phyloP scores from a whole-genome alignment of 2,329 filamentous ascomycete genomes.

The Didymella lethalis region DNA sequence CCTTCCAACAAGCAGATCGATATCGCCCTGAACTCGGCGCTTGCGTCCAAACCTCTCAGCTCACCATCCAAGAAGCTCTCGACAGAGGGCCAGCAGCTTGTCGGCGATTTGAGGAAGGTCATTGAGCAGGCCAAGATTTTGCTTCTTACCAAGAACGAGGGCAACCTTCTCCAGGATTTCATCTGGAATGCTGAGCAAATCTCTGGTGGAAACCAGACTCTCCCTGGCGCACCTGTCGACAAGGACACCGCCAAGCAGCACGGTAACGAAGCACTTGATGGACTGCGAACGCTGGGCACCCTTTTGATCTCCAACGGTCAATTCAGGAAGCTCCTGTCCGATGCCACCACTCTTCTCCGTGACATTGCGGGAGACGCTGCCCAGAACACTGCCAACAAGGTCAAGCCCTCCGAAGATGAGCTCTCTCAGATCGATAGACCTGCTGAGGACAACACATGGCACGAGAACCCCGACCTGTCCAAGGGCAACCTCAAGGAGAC shows the following conservation, averaged over 20 bases:
- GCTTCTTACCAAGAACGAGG: slow-evolving; percentile 91
- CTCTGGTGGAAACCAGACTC: slow-evolving; percentile 66
- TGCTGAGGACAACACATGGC: slow-evolving; percentile 92
- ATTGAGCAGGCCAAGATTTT: slow-evolving; percentile 85
- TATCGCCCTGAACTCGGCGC: slow-evolving; percentile 87
- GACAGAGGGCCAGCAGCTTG: slow-evolving; percentile 78
- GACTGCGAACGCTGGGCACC: slow-evolving; percentile 85
- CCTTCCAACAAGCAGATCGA: slow-evolving; percentile 98
- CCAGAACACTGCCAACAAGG: slow-evolving; percentile 74
- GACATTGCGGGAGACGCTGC: slow-evolving; percentile 94
- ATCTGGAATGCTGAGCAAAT: slow-evolving; percentile 91
- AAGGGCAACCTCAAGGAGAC: slow-evolving; percentile 74
- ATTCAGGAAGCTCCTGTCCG: slow-evolving; percentile 86
- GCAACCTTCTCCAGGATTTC: slow-evolving; percentile 94
- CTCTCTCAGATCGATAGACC: slow-evolving; percentile 80
- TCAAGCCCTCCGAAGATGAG: slow-evolving; percentile 80
- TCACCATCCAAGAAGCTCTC: slow-evolving; percentile 81
- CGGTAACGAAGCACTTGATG: slow-evolving; percentile 81
- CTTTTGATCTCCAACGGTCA: slow-evolving; percentile 95
- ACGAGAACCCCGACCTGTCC: slow-evolving; percentile 81
- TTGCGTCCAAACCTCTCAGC: slow-evolving; percentile 73
- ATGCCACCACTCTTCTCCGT: slow-evolving; percentile 80
- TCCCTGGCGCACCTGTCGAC: slow-evolving; percentile 72
- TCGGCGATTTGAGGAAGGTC: slow-evolving; percentile 79
- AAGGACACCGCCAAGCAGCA: slow-evolving; percentile 84